These are phyloP conservation scores for Pichia nakasei DNA, from an alignment of 805 yeast genomes.

Conservation along the genomic window DNA sequence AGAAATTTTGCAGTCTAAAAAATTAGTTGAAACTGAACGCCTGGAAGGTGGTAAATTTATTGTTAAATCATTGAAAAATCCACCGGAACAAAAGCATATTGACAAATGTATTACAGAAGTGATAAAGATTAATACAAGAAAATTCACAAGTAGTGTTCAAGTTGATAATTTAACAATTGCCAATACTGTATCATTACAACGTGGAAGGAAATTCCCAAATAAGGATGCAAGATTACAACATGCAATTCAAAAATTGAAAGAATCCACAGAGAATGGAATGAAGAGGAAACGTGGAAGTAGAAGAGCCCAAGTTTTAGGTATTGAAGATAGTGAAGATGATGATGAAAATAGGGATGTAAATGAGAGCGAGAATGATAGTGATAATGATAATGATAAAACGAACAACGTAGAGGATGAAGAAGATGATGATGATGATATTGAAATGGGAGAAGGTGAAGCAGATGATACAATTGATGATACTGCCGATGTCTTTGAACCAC, in stretches of 20 bases:
- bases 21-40: slow-evolving; percentile 13
- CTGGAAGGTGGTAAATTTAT: slow-evolving; percentile 7
- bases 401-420: not conserved
- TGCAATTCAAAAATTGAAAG: slow-evolving; percentile 3
- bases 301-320: not conserved
- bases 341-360: not conserved
- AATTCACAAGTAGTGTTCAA: slow-evolving; percentile 7
- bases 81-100: slow-evolving; percentile 13
- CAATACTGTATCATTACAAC: slow-evolving; percentile 3
- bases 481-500: slow-evolving; percentile 18
- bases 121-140: not conserved
- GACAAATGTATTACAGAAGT: slow-evolving; percentile 1
- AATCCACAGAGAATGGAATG: not conserved
- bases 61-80: slow-evolving; percentile 10
- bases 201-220: slow-evolving; percentile 10
- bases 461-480: slow-evolving; percentile 6
- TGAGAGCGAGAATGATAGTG: not conserved
- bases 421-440: not conserved
- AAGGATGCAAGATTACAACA: slow-evolving; percentile 7
- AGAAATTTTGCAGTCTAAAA: slow-evolving; percentile 25
- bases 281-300: not conserved
- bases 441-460: slow-evolving; percentile 1
- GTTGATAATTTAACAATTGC: slow-evolving; percentile 6
- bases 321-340: not conserved
- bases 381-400: not conserved